Evolutionary conservation across 2,329 filamentous ascomycete genomes (phyloP).

Genomic region (Pseudocercospora pini-densiflorae): DNA sequence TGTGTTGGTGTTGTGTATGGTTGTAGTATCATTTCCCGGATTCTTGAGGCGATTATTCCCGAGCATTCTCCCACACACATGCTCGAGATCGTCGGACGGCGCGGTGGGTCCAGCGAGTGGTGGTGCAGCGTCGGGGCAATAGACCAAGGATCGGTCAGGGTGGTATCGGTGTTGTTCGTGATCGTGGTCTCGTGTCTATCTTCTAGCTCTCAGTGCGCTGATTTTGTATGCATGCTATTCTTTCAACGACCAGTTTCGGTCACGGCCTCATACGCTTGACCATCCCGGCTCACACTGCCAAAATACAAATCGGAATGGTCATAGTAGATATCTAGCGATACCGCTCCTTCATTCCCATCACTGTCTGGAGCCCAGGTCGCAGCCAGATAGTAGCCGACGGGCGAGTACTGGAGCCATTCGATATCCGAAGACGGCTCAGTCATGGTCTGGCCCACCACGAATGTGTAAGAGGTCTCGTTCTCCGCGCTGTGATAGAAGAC

Average conservation of each 20-base stretch:
- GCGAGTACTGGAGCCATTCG: neutral
- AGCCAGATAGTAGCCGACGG: neutral
- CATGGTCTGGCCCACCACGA: neutral
- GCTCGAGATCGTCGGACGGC: neutral
- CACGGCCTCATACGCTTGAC: neutral
- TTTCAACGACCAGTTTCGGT: neutral
- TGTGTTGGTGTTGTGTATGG: neutral
- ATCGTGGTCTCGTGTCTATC: neutral
- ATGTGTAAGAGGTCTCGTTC: neutral
- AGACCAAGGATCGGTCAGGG: neutral
- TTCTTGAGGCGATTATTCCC: neutral
- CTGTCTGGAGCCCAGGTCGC: neutral
- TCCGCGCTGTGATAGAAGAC: slow-evolving; percentile 1
- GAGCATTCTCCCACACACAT: neutral
- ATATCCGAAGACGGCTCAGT: neutral
- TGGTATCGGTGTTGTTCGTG: neutral
- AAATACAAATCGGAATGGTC: neutral
- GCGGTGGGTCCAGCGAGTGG: neutral
- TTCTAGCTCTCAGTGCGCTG: neutral
- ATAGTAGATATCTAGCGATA: neutral
- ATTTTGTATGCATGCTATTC: neutral
- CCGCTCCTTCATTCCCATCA: neutral
- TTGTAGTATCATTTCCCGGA: neutral
- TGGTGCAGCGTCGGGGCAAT: neutral
- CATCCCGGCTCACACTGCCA: neutral